Evolutionary conservation across 2,329 filamentous ascomycete species (phyloP).

Genomic region (Cercospora berteroae): DNA sequence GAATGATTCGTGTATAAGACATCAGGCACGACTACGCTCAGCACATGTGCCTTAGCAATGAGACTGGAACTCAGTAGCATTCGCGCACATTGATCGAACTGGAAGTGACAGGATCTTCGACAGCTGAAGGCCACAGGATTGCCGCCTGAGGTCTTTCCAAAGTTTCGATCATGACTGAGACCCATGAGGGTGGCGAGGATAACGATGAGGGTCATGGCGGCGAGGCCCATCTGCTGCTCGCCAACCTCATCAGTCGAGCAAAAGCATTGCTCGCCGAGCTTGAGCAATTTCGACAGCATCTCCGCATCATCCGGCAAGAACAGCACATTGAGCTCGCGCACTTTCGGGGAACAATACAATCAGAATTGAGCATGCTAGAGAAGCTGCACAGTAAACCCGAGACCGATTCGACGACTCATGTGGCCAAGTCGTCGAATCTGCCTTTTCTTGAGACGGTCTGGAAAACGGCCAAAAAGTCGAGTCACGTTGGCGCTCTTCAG

Average conservation of each 20-base stretch:
- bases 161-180: slow-evolving; percentile 4
- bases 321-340: slow-evolving; percentile 38
- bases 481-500: slow-evolving; percentile 56
- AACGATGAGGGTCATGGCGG: neutral
- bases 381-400: slow-evolving; percentile 30
- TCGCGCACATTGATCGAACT: neutral
- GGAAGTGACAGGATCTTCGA: neutral
- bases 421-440: slow-evolving; percentile 64
- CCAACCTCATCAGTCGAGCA: slow-evolving; percentile 41
- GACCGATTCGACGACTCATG: slow-evolving; percentile 45
- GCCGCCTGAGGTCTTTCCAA: neutral
- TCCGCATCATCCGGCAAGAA: slow-evolving; percentile 38
- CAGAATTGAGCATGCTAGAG: slow-evolving; percentile 37
- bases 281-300: slow-evolving; percentile 40
- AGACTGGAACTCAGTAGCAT: neutral
- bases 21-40: neutral
- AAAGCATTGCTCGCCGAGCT: slow-evolving; percentile 43
- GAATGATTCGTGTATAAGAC: neutral
- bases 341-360: slow-evolving; percentile 38
- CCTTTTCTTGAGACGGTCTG: slow-evolving; percentile 65
- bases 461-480: slow-evolving; percentile 58
- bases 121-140: neutral
- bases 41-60: neutral
- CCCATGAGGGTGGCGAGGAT: neutral
- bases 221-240: slow-evolving; percentile 15